Percentiles rank a stretch among this genome's conserved stretches.
These are phyloP conservation scores for Corniculantispora saksenae DNA, from an alignment of 2,329 filamentous ascomycete genomes.

Conservation along the genomic window DNA sequence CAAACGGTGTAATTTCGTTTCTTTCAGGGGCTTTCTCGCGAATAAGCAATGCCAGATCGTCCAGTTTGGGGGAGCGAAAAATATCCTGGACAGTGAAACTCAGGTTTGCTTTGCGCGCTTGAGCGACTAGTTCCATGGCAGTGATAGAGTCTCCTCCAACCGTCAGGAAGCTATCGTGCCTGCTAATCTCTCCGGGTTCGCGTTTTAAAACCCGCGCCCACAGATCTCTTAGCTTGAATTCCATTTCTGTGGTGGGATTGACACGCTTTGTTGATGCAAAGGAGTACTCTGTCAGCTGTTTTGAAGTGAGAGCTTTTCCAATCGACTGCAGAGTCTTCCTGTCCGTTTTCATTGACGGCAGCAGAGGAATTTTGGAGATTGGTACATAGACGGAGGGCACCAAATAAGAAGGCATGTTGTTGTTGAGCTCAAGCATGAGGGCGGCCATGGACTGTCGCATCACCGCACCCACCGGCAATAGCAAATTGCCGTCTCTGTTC, in stretches of 20 bases:
- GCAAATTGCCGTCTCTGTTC: not conserved
- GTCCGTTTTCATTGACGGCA: conserved; percentile 22
- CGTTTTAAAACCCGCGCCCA: not conserved
- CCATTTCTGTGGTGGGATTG: not conserved
- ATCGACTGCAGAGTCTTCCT: conserved; percentile 7
- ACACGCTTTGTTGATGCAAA: not conserved
- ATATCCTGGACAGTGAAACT: conserved; percentile 45
- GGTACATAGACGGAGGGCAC: conserved; percentile 21
- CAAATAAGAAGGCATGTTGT: conserved; percentile 22
- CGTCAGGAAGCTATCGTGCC: not conserved
- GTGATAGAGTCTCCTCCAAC: conserved; percentile 42
- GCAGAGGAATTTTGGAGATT: conserved; percentile 15
- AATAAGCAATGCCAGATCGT: conserved; percentile 41
- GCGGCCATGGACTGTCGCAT: not conserved
- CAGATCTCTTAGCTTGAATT: not conserved
- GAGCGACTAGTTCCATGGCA: conserved; percentile 50
- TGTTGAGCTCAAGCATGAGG: not conserved
- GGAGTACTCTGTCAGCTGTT: not conserved
- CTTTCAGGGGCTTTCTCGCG: not conserved
- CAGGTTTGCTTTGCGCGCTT: conserved; percentile 39
- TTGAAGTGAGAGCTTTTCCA: not conserved
- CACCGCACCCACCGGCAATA: not conserved
- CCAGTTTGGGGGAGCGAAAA: conserved; percentile 45
- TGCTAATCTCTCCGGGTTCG: not conserved
- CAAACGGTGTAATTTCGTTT: not conserved